A percentile compares a stretch with the other conserved stretches of the same genome.
phyloP scores from a whole-genome alignment of 176 grass and related monocot species.

The Musa beccarii region DNA sequence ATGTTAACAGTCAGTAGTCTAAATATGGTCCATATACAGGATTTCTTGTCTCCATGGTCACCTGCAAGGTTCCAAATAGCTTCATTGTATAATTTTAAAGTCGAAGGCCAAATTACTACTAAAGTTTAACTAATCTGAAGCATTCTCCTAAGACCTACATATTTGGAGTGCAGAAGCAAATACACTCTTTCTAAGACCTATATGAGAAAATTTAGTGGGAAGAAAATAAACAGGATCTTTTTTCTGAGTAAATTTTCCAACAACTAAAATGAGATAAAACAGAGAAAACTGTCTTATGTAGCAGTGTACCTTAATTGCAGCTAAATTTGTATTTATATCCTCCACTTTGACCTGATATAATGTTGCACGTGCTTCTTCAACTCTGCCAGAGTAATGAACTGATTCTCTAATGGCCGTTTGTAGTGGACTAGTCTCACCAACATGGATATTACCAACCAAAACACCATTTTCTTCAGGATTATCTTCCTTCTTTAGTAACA shows the following conservation, averaged over 20 bases:
- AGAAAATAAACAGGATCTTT: not conserved
- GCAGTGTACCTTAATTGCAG: constrained; percentile 58
- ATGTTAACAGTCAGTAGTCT: not conserved
- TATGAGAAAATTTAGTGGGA: not conserved
- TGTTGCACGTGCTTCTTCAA: constrained; percentile 55
- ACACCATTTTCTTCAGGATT: constrained; percentile 33
- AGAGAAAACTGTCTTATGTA: not conserved
- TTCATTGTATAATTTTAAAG: no score
- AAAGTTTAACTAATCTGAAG: not conserved
- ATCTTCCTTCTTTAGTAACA: constrained; percentile 34
- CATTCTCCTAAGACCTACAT: not conserved
- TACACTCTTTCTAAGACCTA: not conserved
- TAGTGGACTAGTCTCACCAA: constrained; percentile 49
- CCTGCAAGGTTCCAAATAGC: not conserved
- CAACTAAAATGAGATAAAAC: not conserved
- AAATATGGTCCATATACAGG: not conserved
- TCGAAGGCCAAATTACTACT: not conserved
- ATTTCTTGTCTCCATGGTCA: not conserved
- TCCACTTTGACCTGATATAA: constrained; percentile 77
- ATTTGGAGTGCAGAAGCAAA: not conserved
- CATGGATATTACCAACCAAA: constrained; percentile 34
- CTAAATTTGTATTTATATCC: constrained; percentile 82
- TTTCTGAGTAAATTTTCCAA: not conserved
- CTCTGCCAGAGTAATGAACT: constrained; percentile 50
- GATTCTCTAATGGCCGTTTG: constrained; percentile 66